Percentiles rank a stretch among this genome's conserved stretches.
Conservation (phyloP, 345 rosid species). For the Aquilaria sinensis region DNA sequence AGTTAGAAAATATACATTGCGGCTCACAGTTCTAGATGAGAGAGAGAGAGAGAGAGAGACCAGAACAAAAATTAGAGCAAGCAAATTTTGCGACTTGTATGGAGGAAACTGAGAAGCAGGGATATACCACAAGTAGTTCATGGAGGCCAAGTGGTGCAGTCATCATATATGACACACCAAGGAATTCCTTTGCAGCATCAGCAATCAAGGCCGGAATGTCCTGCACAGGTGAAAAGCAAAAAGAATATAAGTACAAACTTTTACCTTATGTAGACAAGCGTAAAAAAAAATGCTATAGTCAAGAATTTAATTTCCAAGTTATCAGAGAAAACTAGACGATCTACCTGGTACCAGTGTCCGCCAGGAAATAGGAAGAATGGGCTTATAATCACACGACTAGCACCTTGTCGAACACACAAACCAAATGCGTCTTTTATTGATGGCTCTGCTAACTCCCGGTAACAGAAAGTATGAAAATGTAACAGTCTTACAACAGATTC, state of each 20-base stretch:
- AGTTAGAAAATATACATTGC: too few relatives aligned
- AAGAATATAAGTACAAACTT: neutral
- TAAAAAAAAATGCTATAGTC: too few relatives aligned
- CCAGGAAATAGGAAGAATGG: conserved; percentile 96
- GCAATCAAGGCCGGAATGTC: conserved; percentile 80
- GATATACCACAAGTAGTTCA: conserved; percentile 67
- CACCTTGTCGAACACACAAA: conserved; percentile 71
- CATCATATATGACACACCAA: conserved; percentile 55
- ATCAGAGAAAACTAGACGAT: conserved; percentile 12
- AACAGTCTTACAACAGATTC: too few relatives aligned
- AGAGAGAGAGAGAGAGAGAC: too few relatives aligned
- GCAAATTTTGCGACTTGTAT: too few relatives aligned
- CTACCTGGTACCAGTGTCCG: conserved; percentile 89
- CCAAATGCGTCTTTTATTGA: conserved; percentile 75
- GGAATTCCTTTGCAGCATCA: conserved; percentile 88
- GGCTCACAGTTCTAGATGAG: too few relatives aligned
- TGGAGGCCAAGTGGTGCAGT: conserved; percentile 95
- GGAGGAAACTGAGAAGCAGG: too few relatives aligned
- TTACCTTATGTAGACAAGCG: too few relatives aligned
- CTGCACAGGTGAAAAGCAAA: conserved; percentile 25
- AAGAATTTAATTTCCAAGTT: conserved; percentile 4
- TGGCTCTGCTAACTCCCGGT: conserved; percentile 85
- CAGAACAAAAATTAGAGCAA: too few relatives aligned
- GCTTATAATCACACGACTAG: conserved; percentile 71
- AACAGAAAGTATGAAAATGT: neutral